phyloP scores from a whole-genome alignment of 148 eudicot genomes.

The Rhododendron ovatum region DNA sequence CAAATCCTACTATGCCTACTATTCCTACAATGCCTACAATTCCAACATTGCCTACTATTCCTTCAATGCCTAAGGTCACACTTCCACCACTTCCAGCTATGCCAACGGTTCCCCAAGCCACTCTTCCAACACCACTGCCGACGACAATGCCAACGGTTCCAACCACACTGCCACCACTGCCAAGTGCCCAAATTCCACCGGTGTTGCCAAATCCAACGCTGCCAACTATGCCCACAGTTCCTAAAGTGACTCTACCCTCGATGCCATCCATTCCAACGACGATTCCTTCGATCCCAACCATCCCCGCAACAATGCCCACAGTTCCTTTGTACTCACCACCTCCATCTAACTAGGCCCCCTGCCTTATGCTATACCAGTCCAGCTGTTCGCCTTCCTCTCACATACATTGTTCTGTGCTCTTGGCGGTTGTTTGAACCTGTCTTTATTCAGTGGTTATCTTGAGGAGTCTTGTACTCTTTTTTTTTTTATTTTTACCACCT shows the following conservation, averaged over 20 bases:
- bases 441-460: background rate
- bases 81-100: background rate
- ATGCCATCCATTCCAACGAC: background rate
- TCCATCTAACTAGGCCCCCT: background rate
- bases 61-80: background rate
- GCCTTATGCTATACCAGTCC: background rate
- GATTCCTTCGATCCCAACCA: background rate
- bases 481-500: background rate
- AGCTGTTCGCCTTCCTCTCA: background rate
- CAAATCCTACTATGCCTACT: background rate
- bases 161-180: background rate
- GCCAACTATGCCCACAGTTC: background rate
- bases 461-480: background rate
- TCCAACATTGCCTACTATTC: background rate
- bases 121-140: conserved; percentile 6
- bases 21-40: background rate
- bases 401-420: background rate
- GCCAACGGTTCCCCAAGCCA: conserved; percentile 4
- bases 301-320: background rate
- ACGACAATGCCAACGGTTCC: background rate
- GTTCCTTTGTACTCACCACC: background rate
- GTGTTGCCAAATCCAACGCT: conserved; percentile 9
- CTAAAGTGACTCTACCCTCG: background rate
- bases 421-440: background rate
- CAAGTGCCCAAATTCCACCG: background rate